Evolutionary conservation across 1,139 yeast species (phyloP), one percentile per base, ranked within the genome.

Genomic region (Spathaspora sp.): DNA sequence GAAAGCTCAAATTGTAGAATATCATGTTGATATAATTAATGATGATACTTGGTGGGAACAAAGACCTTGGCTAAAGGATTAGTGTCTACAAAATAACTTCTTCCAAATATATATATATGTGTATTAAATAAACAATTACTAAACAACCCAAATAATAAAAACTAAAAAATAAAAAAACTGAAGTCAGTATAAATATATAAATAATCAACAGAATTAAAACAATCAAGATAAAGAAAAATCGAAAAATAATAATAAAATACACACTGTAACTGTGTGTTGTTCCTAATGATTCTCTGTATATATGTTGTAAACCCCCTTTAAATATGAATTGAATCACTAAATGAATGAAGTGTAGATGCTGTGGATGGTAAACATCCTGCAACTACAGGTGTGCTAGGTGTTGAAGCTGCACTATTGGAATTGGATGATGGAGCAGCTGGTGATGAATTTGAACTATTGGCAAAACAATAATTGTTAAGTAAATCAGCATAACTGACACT

Each of bases 21-120:
- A 72, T 46, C 89, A 87, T 56, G 68, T 71, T 34, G 90, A 85
- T 56, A 63, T 84, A 38, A 80, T 84, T 10, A 73, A 75, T 25
- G 82, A 80, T 41, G 68, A 61, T 2, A 66, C 61, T 2, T 84
- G 85, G 57, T 84, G 90, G 90, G 52, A 55, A 4, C 50, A 59
- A 2, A 61, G 79, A 43, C 74, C 76, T 1, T 74, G 70, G 70
- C 45, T 70, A n/a, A 43, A 24, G 16, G 50, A 47, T 25, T 39
- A 27, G n/a, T n/a, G n/a, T n/a, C n/a, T n/a, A n/a, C n/a, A n/a
- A n/a, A n/a, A n/a, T n/a, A n/a, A n/a, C n/a, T n/a, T n/a, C n/a
- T n/a, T n/a, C n/a, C n/a, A n/a, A n/a, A 15, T 15, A 18, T 6
- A 26, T 39, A 18, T 25, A 17, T 27, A 27, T 39, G 24, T 20